Conservation (phyloP, 2,329 filamentous ascomycete genomes). For the Claviceps sp. region DNA sequence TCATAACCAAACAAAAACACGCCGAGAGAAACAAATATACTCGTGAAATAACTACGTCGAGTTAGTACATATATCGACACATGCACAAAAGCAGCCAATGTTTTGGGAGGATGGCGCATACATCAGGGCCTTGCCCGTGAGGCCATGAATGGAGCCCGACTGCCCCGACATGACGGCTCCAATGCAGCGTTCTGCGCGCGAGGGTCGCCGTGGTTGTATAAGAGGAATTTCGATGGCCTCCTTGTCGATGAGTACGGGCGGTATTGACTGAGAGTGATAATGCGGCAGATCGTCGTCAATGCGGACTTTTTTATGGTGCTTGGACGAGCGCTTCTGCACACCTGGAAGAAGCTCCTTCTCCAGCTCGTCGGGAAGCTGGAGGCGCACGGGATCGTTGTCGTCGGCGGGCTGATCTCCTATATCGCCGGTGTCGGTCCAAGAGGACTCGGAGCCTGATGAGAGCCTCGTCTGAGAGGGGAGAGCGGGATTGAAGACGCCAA, state of each 20-base stretch:
- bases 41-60: constrained; percentile 70
- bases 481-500: constrained; percentile 19
- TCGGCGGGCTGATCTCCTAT: constrained; percentile 81
- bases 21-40: constrained; percentile 74
- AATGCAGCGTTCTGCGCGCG: constrained; percentile 55
- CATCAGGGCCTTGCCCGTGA: constrained; percentile 92
- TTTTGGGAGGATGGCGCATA: constrained; percentile 27
- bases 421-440: constrained; percentile 92
- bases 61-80: neutral
- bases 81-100: neutral
- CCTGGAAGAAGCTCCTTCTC: constrained; percentile 47
- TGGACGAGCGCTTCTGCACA: constrained; percentile 30
- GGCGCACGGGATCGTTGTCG: constrained; percentile 67
- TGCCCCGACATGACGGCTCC: constrained; percentile 78
- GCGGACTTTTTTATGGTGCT: constrained; percentile 49
- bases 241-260: constrained; percentile 38
- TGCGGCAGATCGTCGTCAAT: constrained; percentile 41
- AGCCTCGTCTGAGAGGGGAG: constrained; percentile 32
- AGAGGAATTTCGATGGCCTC: constrained; percentile 75
- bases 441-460: constrained; percentile 50
- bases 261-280: constrained; percentile 21
- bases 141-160: constrained; percentile 66
- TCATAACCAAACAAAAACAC: constrained; percentile 87
- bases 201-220: constrained; percentile 48
- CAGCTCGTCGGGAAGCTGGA: constrained; percentile 51